phyloP scores from a whole-genome alignment of 176 grass and related monocot species.

The Panicum miliaceum region DNA sequence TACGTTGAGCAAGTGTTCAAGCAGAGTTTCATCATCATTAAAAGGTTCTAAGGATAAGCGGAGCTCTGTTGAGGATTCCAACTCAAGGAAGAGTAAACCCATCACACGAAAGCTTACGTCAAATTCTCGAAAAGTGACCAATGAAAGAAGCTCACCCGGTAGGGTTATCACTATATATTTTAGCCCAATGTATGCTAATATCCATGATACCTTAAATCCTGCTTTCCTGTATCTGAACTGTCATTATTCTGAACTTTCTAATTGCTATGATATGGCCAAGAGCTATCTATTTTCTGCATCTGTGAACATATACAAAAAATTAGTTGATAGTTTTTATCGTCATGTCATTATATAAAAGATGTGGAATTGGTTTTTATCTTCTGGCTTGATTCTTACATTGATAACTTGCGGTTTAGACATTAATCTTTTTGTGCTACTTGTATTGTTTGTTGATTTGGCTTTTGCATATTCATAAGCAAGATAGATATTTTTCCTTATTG shows the following conservation, averaged over 20 bases:
- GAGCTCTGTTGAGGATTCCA: conserved; percentile 47
- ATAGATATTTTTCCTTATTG: not conserved
- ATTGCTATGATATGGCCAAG: not conserved
- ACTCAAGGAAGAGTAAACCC: conserved; percentile 79
- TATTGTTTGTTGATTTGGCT: not conserved
- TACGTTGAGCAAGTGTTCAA: conserved; percentile 45
- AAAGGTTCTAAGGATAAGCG: conserved; percentile 53
- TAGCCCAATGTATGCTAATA: not conserved
- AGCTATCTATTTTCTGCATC: not conserved
- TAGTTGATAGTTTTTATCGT: not conserved
- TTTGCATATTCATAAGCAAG: not conserved
- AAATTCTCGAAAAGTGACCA: conserved; percentile 45
- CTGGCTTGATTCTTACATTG: not conserved
- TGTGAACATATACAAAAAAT: not conserved
- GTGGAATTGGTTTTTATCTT: not conserved
- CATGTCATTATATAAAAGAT: not conserved
- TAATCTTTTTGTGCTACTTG: not conserved
- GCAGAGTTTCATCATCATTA: conserved; percentile 41
- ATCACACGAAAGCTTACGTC: conserved; percentile 33
- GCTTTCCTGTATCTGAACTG: conserved; percentile 1
- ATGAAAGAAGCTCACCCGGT: conserved; percentile 69
- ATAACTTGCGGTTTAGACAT: not conserved
- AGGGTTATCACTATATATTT: conserved; percentile 25
- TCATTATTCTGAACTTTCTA: not conserved
- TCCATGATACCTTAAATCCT: conserved; percentile 27